These are phyloP conservation scores for Aureobasidium zeae DNA, from an alignment of 2,329 filamentous ascomycete genomes.

Conservation along the genomic window DNA sequence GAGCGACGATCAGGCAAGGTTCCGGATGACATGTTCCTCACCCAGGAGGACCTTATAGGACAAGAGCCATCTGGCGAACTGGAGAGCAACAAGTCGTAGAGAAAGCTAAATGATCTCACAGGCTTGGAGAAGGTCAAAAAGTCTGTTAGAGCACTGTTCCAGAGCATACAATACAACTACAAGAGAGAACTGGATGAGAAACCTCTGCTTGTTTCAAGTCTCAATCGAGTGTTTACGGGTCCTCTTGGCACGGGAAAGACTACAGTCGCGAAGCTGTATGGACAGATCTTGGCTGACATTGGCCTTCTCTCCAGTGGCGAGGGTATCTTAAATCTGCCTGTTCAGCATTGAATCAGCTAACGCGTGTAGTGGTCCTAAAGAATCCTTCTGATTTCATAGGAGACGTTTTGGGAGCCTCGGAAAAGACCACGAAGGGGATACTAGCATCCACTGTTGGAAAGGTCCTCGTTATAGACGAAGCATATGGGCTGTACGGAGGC, in stretches of 20 bases:
- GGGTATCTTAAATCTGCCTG: not conserved
- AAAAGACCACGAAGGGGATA: not conserved
- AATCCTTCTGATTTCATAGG: not conserved
- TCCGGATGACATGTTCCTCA: not conserved
- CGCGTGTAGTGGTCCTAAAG: not conserved
- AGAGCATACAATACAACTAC: not conserved
- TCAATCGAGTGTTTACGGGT: slow-evolving; percentile 46
- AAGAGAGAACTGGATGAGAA: not conserved
- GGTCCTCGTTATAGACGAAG: slow-evolving; percentile 1
- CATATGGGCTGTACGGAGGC: not conserved
- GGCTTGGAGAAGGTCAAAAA: not conserved
- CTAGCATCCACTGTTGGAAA: not conserved
- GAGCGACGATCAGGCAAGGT: not conserved
- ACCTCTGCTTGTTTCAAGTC: not conserved
- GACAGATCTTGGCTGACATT: slow-evolving; percentile 45
- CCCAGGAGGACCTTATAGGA: not conserved
- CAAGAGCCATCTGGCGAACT: not conserved
- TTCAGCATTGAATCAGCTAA: not conserved
- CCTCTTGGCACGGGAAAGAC: slow-evolving; percentile 78
- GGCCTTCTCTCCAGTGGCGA: not conserved
- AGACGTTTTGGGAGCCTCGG: not conserved
- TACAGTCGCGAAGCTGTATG: slow-evolving; percentile 63
- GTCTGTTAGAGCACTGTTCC: not conserved
- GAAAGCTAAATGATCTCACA: not conserved
- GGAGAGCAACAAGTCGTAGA: not conserved